Evolutionary conservation across 2,329 filamentous ascomycete genomes (phyloP).

Genomic region (Septoria linicola): DNA sequence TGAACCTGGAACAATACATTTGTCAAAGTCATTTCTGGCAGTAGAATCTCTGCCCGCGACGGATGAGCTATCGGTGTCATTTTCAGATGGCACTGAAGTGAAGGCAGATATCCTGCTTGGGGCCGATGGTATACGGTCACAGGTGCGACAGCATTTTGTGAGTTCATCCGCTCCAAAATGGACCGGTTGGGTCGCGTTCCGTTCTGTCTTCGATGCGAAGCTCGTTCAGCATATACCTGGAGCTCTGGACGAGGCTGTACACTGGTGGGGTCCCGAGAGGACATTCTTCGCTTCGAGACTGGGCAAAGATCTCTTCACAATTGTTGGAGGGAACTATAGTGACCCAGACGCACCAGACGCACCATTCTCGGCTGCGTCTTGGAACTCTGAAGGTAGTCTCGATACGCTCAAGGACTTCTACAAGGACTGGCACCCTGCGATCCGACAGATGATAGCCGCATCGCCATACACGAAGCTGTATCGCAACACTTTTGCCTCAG

Average conservation of each 20-base stretch:
- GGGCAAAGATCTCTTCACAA: slow-evolving; percentile 34
- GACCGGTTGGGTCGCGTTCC: slow-evolving; percentile 42
- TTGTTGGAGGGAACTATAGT: slow-evolving; percentile 34
- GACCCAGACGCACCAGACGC: slow-evolving; percentile 19
- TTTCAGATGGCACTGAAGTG: slow-evolving; percentile 35
- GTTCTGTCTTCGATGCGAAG: slow-evolving; percentile 39
- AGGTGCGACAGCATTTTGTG: slow-evolving; percentile 33
- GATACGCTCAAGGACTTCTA: slow-evolving; percentile 18
- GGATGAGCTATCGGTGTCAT: slow-evolving; percentile 32
- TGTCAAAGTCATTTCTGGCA: slow-evolving; percentile 34
- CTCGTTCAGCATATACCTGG: slow-evolving; percentile 37
- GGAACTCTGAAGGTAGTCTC: slow-evolving; percentile 20
- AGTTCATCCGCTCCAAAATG: slow-evolving; percentile 37
- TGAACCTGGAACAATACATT: slow-evolving; percentile 34
- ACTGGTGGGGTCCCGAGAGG: slow-evolving; percentile 34
- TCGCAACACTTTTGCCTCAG: slow-evolving; percentile 38
- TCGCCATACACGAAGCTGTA: slow-evolving; percentile 38
- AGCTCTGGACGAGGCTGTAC: slow-evolving; percentile 39
- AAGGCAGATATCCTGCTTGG: slow-evolving; percentile 38
- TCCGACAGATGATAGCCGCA: slow-evolving; percentile 37
- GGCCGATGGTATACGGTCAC: slow-evolving; percentile 43
- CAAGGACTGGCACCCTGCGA: slow-evolving; percentile 35
- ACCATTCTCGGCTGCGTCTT: slow-evolving; percentile 12
- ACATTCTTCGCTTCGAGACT: slow-evolving; percentile 37
- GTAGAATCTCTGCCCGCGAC: slow-evolving; percentile 11